Conservation (phyloP, 306 rosid species). For the Alnus rubra region DNA sequence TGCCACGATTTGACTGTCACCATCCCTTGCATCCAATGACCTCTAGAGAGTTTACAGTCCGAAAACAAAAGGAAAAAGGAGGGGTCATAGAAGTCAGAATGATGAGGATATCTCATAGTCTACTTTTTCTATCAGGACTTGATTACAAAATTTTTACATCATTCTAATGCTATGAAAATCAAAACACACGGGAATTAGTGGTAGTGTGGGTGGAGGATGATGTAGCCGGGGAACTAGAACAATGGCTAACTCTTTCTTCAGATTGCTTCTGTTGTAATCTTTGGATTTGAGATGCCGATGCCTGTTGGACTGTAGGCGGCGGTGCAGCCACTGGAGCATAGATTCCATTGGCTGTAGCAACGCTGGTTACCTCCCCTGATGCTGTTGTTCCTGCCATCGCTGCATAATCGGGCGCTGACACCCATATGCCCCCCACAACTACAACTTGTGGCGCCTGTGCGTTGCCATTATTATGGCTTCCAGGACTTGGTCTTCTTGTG, state of each 20-base stretch:
- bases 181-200: conserved; percentile 45
- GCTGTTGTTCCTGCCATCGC: conserved; percentile 37
- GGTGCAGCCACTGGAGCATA: conserved; percentile 68
- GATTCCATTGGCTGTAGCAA: conserved; percentile 38
- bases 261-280: conserved; percentile 38
- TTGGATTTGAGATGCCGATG: conserved; percentile 25
- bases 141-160: conserved; percentile 39
- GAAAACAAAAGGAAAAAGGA: conserved; percentile 19
- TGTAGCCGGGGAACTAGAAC: conserved; percentile 68
- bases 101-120: conserved; percentile 16
- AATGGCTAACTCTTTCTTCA: conserved; percentile 55
- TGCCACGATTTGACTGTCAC: conserved; percentile 38
- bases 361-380: conserved; percentile 44
- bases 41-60: conserved; percentile 30
- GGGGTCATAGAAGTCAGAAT: conserved; percentile 22
- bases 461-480: conserved; percentile 44
- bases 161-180: conserved; percentile 21
- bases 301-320: conserved; percentile 35
- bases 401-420: conserved; percentile 73
- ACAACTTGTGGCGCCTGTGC: conserved; percentile 62
- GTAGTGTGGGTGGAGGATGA: conserved; percentile 74
- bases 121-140: conserved; percentile 27
- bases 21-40: conserved; percentile 29
- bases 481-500: conserved; percentile 64
- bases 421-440: conserved; percentile 79